Evolutionary conservation across 2,329 filamentous ascomycete genomes (phyloP), one percentile per base, ranked within the genome.

Genomic region (Penicillium sp.): DNA sequence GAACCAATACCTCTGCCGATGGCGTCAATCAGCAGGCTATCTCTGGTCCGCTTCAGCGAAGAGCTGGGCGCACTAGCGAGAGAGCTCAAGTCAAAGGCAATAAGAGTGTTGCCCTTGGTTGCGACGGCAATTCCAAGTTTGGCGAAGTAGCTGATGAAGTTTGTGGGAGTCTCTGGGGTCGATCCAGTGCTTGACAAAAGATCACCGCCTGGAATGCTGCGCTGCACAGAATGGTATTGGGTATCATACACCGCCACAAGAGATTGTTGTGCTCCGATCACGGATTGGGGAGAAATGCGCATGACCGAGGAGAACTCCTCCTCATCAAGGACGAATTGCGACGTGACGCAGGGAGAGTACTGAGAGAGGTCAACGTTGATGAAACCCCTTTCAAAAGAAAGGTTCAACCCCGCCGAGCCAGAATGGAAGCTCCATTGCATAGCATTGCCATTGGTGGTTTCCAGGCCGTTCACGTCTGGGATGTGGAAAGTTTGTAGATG

Each of bases 161-260:
- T 57, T 15, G 69, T 60, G 9, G 61, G 60, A 12, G 57, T 57
- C 51, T 59, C 52, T 32, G 53, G 57, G 15, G 53, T 58, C 6
- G 58, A 55, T 21, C 49, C 54, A 38, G 53, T 54, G 13, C 54
- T 54, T n/a, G 62, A 53, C n/a, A 58, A 55, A 33, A 71, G 48
- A 51, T 68, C 59, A n/a, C 57, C 44, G 12, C 66, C 51, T 13
- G 66, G 53, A 45, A 72, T 67, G 46, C 67, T 69, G 45, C 70
- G 68, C 53, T 74, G 72, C 13, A 74, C 61, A 1, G 73, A 73
- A 53, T 69, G 66, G 54, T 72, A 75, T 42, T 72, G 69, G n/a
- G 72, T 69, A 55, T 75, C 72, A 47, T 74, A 72, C 6, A 75
- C 56, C 2, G 68, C 70, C 22, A 76, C 58, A n/a, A 68, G 60